Base-by-base conservation (phyloP, 495 filamentous ascomycete species). In the Aspergillus cavernicola region DNA sequence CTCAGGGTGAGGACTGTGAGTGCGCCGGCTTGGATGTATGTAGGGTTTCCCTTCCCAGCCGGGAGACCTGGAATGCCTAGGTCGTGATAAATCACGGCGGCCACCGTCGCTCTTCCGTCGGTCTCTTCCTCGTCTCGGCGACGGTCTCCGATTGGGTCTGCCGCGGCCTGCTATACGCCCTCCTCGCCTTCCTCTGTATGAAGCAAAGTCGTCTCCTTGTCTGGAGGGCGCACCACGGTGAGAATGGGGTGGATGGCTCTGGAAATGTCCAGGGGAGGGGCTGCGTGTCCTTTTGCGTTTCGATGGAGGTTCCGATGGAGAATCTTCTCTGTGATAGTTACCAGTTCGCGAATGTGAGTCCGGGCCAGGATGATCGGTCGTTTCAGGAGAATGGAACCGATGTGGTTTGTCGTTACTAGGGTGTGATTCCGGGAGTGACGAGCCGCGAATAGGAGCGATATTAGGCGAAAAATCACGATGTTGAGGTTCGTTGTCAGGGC, bases 241-340 rank as follows among this genome's bases (percentile, higher is more conserved):
- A 24, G 52, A 63, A 12, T 54, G 51, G 9, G 60, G 65, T 19
- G 55, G 55, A 31, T 59, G 65, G 18, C 53, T 53, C 37, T 48
- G 37, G 38, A 47, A 62, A 28, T 52, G 58, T 18, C 59, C 51
- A 20, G 74, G 72, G 9, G 78, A 79, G 37, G 74, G 76, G 50
- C 71, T 78, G 40, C 74, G 70, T 49, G 72, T 77, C 54, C 74
- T 69, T 57, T 73, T 69, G 35, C 74, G 65, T 64, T 77, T 75
- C 18, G 56, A 61, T 6, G 66, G 70, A 37, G 65, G 64, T 35
- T 52, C 66, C 32, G 65, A 66, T 51, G 67, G 62, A 20, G 64
- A 66, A 18, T 70, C 62, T 45, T 70, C 67, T 63, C 69, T 51
- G 45, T 59, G 63, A 44, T 54, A 46, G 31, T 68, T 67, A 18